Base-by-base conservation (phyloP, 129 eudicot genomes). In the Flaveria trinervia region DNA sequence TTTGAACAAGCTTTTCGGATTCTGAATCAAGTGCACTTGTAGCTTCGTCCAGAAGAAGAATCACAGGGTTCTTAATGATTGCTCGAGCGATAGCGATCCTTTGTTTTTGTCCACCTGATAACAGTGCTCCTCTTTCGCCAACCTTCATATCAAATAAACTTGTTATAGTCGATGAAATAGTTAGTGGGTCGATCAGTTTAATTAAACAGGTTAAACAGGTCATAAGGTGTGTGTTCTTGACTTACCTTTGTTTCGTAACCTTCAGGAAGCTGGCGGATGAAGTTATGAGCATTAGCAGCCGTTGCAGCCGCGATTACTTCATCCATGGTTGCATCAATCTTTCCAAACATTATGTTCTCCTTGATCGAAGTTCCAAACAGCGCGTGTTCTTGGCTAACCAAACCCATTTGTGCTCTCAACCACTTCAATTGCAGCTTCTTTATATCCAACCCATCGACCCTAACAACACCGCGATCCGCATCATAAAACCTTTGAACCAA, bases 1-100 rank as follows among this genome's bases (percentile, higher is more conserved):
- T 83, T 76, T 94, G 98, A 39, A 94, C 98, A 77, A 91, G 89
- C 68, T 73, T 86, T 73, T 94, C 97, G 12, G 98, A 94, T 80
- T 94, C 97, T 1, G 96, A 87, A 68, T 91, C 97, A 15, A 94
- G 97, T 68, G 98, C 98, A 80, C 98, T 94, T 36, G 98, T 94
- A 22, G 98, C 98, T 91, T 94, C 98, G 55, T 94, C 98, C 2
- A 94, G 97, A 12, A 94, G 88, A 79, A 94, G 92, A 72, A 94
- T 89, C 69, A 91, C 89, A 11, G 98, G 97, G 81, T 94, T 93
- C 72, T 88, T 91, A 18, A 94, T 85, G 22, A 89, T 83, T 70
- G 98, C 98, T 78, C 97, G 80, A 39, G 98, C 97, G 41, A 91
- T 94, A 1, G 98, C 96, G 4, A 91, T 94, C 46, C 97, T 66